Evolutionary conservation across 2,329 filamentous ascomycete species (phyloP).

Genomic region (Thyridium curvatum): DNA sequence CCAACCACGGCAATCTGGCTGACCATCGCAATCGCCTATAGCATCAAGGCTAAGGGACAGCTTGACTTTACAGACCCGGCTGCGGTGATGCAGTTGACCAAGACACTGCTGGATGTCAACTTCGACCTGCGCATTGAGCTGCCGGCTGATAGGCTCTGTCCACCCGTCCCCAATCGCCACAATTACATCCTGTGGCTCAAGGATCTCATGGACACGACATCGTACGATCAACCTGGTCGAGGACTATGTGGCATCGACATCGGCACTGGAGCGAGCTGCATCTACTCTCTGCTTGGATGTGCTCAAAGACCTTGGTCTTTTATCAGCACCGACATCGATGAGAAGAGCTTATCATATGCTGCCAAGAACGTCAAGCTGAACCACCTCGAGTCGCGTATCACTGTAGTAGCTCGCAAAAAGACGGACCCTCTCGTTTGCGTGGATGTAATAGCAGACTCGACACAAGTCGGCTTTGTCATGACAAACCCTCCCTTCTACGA

Average conservation of each 20-base stretch:
- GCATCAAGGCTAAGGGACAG: constrained; percentile 34
- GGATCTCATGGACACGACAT: constrained; percentile 66
- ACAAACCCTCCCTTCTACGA: constrained; percentile 93
- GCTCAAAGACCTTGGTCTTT: constrained; percentile 68
- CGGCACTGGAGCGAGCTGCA: constrained; percentile 84
- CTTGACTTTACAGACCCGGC: constrained; percentile 77
- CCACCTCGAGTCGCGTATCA: constrained; percentile 55
- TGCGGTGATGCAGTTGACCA: constrained; percentile 75
- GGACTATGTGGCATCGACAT: constrained; percentile 70
- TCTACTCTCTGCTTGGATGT: constrained; percentile 82
- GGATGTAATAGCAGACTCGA: constrained; percentile 35
- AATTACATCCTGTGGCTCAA: constrained; percentile 93
- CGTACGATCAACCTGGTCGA: constrained; percentile 39
- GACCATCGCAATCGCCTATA: constrained; percentile 9
- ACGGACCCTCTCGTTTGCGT: constrained; percentile 57
- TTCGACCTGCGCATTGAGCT: constrained; percentile 68
- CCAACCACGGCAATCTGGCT: not conserved
- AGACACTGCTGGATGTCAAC: constrained; percentile 67
- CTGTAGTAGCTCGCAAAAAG: constrained; percentile 47
- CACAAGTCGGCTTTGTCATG: constrained; percentile 79
- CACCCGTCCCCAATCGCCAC: constrained; percentile 71
- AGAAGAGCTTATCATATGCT: constrained; percentile 60
- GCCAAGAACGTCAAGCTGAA: constrained; percentile 63
- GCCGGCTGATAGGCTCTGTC: constrained; percentile 75
- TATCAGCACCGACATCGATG: constrained; percentile 72